Base-by-base conservation (phyloP, 305 asterid genomes). In the Salvia sclarea region DNA sequence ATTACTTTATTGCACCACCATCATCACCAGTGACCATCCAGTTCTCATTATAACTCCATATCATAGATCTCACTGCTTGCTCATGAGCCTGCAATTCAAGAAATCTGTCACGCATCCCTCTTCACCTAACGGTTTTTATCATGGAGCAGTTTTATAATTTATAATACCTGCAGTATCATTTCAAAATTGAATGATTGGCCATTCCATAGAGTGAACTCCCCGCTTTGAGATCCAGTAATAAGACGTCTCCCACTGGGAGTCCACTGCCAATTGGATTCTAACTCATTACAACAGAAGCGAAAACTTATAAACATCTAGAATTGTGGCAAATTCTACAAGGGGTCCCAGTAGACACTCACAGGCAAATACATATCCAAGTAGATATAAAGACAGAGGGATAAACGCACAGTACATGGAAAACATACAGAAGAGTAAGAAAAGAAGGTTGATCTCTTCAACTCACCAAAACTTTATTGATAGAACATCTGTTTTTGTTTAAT, bases 1-100 rank as follows among this genome's bases (percentile, higher is more conserved):
- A 17, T 83, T 88, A 93, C 98, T 95, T 95, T 76, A 95, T 92
- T 60, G 97, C 59, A 57, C 99, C 99, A 75, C 96, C 97, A 78
- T 95, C 99, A 81, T 91, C 99, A 62, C 99, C 99, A 24, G 98
- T 90, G 80, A 95, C 99, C 99, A 95, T 95, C 98, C 98, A 95
- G 80, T 88, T 92, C 84, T 91, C 98, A 22, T 89, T 95, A 80
- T 95, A 87, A 83, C 99, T 95, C 99, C 99, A 94, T 45, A 94
- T 79, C 99, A 94, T 94, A 71, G 99, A 89, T 78, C 99, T 87
- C 72, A 94, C 96, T 41, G 99, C 97, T 83, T 91, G 95, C 68
- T 94, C 99, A 80, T 91, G 99, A 76, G 99, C 99, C 99, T 93
- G 89, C 64, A 79, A 65, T 37, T 64, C 33, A 72, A 52, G 65